A percentile compares a stretch with the other conserved stretches of the same genome.
These are phyloP conservation scores for Mycena pura DNA, from an alignment of 768 basidiomycete genomes.

Conservation along the genomic window DNA sequence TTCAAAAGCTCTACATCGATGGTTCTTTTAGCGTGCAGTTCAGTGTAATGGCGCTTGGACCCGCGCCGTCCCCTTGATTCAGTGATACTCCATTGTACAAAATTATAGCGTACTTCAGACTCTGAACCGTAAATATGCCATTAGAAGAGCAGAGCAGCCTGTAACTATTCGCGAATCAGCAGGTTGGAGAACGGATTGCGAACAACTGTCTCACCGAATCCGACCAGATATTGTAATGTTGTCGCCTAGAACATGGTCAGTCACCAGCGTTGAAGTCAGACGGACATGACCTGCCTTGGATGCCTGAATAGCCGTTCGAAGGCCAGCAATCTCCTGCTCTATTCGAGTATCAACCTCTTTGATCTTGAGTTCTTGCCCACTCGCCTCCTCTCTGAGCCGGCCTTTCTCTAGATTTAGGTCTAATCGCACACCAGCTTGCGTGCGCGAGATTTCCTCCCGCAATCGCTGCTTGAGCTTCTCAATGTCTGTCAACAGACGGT, in stretches of 20 bases:
- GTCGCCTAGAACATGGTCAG: constrained; percentile 60
- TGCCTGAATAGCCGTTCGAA: constrained; percentile 84
- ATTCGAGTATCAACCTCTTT: constrained; percentile 98
- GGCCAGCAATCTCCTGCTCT: constrained; percentile 91
- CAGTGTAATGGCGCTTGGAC: constrained; percentile 68
- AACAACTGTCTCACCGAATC: constrained; percentile 65
- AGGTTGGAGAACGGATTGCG: background rate
- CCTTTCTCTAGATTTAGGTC: constrained; percentile 98
- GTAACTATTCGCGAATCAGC: constrained; percentile 61
- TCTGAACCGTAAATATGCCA: constrained; percentile 86
- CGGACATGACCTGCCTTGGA: constrained; percentile 64
- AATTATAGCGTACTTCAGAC: constrained; percentile 35
- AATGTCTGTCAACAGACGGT: constrained; percentile 88
- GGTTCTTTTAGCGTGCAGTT: constrained; percentile 63
- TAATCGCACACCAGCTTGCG: constrained; percentile 91
- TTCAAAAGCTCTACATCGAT: constrained; percentile 66
- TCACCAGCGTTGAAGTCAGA: too few species aligned
- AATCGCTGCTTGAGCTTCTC: constrained; percentile 95
- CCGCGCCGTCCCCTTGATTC: background rate
- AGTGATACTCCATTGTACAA: constrained; percentile 7
- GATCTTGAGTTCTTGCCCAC: constrained; percentile 92
- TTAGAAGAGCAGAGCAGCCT: constrained; percentile 83
- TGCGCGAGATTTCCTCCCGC: constrained; percentile 88
- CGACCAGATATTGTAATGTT: constrained; percentile 86
- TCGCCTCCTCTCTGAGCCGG: constrained; percentile 91